These are phyloP conservation scores for Ormosia emarginata DNA, from an alignment of 306 rosid genomes.

Conservation along the genomic window DNA sequence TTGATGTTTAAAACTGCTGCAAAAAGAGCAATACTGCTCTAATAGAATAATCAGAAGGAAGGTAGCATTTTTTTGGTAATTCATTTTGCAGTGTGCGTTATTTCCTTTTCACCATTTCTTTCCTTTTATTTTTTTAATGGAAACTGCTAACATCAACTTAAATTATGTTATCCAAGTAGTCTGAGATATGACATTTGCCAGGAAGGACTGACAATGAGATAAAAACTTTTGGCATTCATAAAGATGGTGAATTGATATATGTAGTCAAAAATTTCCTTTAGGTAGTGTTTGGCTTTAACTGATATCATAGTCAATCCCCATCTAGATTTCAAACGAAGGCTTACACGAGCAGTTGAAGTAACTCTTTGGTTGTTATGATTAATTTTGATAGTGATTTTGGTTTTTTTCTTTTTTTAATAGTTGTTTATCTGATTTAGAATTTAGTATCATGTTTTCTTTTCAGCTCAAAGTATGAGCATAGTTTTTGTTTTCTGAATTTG, in stretches of 20 bases:
- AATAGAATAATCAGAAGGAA: no score
- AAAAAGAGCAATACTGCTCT: no score
- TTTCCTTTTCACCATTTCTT: no score
- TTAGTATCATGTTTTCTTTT: neutral
- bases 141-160: no score
- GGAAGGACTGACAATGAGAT: no score
- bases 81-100: no score
- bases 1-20: constrained; percentile 4
- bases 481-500: neutral
- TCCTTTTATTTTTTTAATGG: no score
- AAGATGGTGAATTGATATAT: neutral
- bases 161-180: no score
- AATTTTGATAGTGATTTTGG: neutral
- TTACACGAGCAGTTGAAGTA: neutral
- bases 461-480: neutral
- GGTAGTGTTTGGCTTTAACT: neutral
- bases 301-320: neutral
- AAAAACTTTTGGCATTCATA: no score
- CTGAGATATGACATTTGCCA: no score
- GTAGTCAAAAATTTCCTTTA: neutral
- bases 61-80: no score
- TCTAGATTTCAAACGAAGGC: neutral
- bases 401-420: neutral
- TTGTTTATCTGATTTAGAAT: neutral
- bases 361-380: neutral